A percentile compares a stretch with the other conserved stretches of the same genome.
Conservation (phyloP, 2,329 filamentous ascomycete species). For the Hymenoscyphus infarciens region DNA sequence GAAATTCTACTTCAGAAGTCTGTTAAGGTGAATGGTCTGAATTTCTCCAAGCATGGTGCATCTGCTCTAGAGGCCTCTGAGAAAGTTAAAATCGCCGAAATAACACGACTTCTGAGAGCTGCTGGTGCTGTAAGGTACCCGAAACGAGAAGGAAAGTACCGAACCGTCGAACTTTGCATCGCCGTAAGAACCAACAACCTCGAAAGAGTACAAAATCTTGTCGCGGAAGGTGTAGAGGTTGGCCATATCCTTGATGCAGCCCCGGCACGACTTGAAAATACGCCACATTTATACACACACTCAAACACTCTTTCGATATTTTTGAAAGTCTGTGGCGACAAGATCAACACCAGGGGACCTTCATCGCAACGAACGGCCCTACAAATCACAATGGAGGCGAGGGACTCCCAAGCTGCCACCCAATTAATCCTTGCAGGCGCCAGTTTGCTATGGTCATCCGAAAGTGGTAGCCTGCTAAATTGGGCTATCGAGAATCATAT, state of each 20-base stretch:
- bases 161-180: not conserved
- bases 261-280: not conserved
- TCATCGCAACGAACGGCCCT: not conserved
- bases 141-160: not conserved
- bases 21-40: not conserved
- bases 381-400: not conserved
- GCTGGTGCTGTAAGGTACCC: not conserved
- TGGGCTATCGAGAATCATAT: not conserved
- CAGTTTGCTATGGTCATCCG: not conserved
- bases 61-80: no score
- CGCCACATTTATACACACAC: not conserved
- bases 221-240: not conserved
- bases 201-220: not conserved
- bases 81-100: no score
- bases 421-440: not conserved
- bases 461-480: not conserved
- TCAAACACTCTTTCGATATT: not conserved
- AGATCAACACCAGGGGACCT: not conserved
- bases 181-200: not conserved
- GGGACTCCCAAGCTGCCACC: not conserved
- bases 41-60: not conserved
- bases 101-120: no score
- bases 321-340: not conserved
- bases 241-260: not conserved
- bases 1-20: not conserved